Evolutionary conservation across 2,329 filamentous ascomycete genomes (phyloP).

Genomic region (Talaromyces sp.): DNA sequence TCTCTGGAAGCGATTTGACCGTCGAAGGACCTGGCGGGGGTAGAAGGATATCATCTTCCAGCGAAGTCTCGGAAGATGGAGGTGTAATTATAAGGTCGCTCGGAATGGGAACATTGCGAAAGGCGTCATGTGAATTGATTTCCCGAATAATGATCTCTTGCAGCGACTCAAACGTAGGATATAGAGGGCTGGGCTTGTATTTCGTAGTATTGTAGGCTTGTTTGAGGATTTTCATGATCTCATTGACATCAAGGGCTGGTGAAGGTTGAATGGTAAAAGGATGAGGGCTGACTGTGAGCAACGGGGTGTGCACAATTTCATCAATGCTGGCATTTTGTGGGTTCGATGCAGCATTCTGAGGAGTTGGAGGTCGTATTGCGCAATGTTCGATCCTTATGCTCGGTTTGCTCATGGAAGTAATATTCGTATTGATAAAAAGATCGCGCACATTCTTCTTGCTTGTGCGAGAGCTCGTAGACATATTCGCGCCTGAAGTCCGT

Average conservation of each 20-base stretch:
- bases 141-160: slow-evolving; percentile 44
- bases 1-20: slow-evolving; percentile 27
- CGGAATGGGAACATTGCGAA: slow-evolving; percentile 33
- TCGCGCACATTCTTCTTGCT: slow-evolving; percentile 37
- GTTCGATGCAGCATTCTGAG: slow-evolving; percentile 24
- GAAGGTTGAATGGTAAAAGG: slow-evolving; percentile 24
- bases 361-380: slow-evolving; percentile 37
- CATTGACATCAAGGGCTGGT: slow-evolving; percentile 33
- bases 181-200: slow-evolving; percentile 27
- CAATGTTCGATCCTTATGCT: slow-evolving; percentile 33
- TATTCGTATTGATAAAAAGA: slow-evolving; percentile 40
- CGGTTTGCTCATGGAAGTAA: slow-evolving; percentile 32
- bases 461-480: slow-evolving; percentile 18
- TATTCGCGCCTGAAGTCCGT: neutral
- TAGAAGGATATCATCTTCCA: slow-evolving; percentile 19
- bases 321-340: slow-evolving; percentile 35
- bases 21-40: slow-evolving; percentile 17
- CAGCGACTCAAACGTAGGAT: slow-evolving; percentile 39
- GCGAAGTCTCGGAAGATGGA: slow-evolving; percentile 24
- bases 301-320: slow-evolving; percentile 41
- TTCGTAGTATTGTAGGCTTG: slow-evolving; percentile 33
- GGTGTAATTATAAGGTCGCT: slow-evolving; percentile 36
- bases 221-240: slow-evolving; percentile 42
- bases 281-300: slow-evolving; percentile 29
- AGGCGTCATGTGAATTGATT: slow-evolving; percentile 45